A percentile compares a stretch with the other conserved stretches of the same genome.
Evolutionary conservation across 495 filamentous ascomycete species (phyloP).

Genomic region (Penicillium coprophilum): DNA sequence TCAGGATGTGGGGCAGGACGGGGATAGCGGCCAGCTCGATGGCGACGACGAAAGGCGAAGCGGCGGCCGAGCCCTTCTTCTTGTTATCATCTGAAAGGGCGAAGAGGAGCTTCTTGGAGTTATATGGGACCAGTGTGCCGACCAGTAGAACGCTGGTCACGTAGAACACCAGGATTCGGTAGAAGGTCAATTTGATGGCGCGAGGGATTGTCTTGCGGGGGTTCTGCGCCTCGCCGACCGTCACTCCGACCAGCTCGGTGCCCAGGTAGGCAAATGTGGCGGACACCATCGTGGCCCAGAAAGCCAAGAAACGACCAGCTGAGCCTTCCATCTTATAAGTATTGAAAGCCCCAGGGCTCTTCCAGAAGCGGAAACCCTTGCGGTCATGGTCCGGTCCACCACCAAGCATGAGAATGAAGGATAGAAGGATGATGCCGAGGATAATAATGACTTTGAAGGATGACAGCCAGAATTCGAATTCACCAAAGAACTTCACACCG

Average conservation of each 20-base stretch:
- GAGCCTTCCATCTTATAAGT: constrained; percentile 36
- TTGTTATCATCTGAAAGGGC: constrained; percentile 36
- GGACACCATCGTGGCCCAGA: constrained; percentile 76
- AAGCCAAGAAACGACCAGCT: constrained; percentile 62
- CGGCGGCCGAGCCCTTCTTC: constrained; percentile 44
- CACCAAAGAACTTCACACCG: constrained; percentile 69
- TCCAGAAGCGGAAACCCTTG: constrained; percentile 79
- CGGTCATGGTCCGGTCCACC: constrained; percentile 70
- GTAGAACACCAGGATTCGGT: constrained; percentile 84
- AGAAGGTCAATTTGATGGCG: constrained; percentile 80
- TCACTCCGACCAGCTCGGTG: constrained; percentile 78
- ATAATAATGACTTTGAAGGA: constrained; percentile 74
- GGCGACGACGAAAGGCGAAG: constrained; percentile 64
- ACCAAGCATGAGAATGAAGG: constrained; percentile 69
- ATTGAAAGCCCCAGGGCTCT: constrained; percentile 62
- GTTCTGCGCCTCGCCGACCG: constrained; percentile 70
- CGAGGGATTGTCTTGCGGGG: constrained; percentile 73
- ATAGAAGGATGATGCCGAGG: constrained; percentile 62
- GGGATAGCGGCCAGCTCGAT: constrained; percentile 46
- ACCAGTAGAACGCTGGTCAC: constrained; percentile 53
- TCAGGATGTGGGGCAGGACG: constrained; percentile 55
- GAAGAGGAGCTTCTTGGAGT: constrained; percentile 52
- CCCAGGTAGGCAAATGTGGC: constrained; percentile 83
- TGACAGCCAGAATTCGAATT: constrained; percentile 81
- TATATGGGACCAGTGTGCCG: constrained; percentile 57